Conservation (phyloP, 257 asterid genomes). For the Nicotiana attenuata region DNA sequence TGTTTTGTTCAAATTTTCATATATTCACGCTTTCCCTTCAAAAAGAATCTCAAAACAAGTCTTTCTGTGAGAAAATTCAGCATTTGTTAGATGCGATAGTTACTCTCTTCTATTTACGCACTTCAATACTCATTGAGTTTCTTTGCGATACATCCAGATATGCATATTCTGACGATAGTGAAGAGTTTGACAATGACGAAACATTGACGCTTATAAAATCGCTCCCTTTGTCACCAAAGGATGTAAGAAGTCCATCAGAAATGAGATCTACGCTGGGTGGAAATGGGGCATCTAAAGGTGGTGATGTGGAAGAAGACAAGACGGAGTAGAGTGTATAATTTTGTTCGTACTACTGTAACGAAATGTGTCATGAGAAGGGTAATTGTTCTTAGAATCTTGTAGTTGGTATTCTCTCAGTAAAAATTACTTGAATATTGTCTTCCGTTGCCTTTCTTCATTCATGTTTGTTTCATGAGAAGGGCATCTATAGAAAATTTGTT, state of each 20-base stretch:
- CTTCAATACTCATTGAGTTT: neutral
- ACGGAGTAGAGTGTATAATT: conserved; percentile 40
- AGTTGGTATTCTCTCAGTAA: neutral
- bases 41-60: neutral
- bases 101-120: neutral
- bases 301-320: conserved; percentile 60
- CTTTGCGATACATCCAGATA: conserved; percentile 34
- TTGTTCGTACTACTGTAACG: neutral
- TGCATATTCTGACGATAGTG: conserved; percentile 75
- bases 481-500: too few relatives aligned
- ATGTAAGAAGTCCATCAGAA: conserved; percentile 39
- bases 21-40: neutral
- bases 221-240: conserved; percentile 47
- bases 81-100: neutral
- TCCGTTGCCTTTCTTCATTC: too few relatives aligned
- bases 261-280: conserved; percentile 31
- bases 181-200: conserved; percentile 75
- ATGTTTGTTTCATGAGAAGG: too few relatives aligned
- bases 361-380: neutral
- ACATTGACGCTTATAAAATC: conserved; percentile 74
- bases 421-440: too few relatives aligned
- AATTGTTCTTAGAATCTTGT: neutral
- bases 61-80: neutral
- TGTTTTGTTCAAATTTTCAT: neutral
- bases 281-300: conserved; percentile 20